Conservation (phyloP, 192 early-diverging fungal genomes). For the Entomortierella lignicola region DNA sequence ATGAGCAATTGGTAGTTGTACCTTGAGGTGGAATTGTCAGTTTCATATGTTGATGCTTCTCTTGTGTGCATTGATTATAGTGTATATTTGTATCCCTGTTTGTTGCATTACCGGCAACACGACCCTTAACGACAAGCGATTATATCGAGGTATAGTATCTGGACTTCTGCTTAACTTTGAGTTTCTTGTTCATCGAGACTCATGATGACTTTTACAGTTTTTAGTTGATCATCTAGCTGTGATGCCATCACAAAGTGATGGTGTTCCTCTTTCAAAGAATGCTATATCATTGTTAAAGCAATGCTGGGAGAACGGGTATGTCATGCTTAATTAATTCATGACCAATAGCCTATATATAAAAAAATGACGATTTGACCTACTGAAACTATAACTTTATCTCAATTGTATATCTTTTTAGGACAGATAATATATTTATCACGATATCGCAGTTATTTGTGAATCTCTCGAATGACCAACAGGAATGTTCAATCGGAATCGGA, state of each 20-base stretch:
- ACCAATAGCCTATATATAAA: background rate
- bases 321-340: background rate
- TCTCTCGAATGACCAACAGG: conserved; percentile 24
- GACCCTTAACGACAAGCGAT: conserved; percentile 17
- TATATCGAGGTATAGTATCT: conserved; percentile 37
- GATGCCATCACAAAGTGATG: background rate
- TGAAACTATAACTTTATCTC: background rate
- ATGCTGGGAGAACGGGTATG: conserved; percentile 39
- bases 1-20: background rate
- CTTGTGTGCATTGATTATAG: background rate
- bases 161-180: no score
- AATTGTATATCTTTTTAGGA: conserved; percentile 2
- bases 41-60: background rate
- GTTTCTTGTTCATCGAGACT: no score
- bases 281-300: conserved; percentile 20
- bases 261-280: conserved; percentile 10
- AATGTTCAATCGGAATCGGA: conserved; percentile 34
- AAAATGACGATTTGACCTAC: background rate
- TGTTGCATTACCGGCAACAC: conserved; percentile 13
- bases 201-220: conserved; percentile 13
- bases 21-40: background rate
- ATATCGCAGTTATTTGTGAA: conserved; percentile 30
- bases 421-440: conserved; percentile 34
- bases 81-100: conserved; percentile 37
- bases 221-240: conserved; percentile 38